phyloP scores from a whole-genome alignment of 305 asterid species.

The Euphrasia arctica region DNA sequence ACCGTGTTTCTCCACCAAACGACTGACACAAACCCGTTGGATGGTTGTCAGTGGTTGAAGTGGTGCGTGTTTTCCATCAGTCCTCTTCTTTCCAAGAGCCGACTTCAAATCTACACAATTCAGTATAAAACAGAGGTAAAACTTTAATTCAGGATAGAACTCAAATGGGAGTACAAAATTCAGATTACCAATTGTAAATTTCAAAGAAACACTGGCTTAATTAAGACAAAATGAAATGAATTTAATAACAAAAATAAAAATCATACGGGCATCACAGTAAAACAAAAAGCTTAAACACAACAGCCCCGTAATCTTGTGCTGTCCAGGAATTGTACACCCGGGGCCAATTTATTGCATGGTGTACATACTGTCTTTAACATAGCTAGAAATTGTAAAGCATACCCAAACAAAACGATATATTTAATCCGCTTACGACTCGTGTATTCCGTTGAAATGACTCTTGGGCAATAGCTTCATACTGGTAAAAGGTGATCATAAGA shows the following conservation, averaged over 20 bases:
- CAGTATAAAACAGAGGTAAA: constrained; percentile 21
- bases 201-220: neutral
- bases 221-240: too few relatives aligned
- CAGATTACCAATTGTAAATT: too few relatives aligned
- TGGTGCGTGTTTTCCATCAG: constrained; percentile 57
- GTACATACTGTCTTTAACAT: neutral
- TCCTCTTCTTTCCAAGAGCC: constrained; percentile 79
- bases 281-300: too few relatives aligned
- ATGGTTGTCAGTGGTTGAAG: constrained; percentile 78
- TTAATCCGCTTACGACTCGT: neutral
- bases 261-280: too few relatives aligned
- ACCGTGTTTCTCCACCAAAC: constrained; percentile 69
- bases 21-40: constrained; percentile 60
- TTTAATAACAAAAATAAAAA: too few relatives aligned
- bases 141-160: neutral
- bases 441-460: neutral
- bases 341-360: neutral
- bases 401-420: too few relatives aligned
- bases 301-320: neutral
- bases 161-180: neutral
- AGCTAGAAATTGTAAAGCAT: neutral
- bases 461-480: neutral
- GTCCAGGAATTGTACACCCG: neutral
- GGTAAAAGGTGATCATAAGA: too few relatives aligned
- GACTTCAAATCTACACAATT: constrained; percentile 60